These are phyloP conservation scores for Polygonum maritimum DNA, from an alignment of 148 eudicot genomes.

Conservation along the genomic window DNA sequence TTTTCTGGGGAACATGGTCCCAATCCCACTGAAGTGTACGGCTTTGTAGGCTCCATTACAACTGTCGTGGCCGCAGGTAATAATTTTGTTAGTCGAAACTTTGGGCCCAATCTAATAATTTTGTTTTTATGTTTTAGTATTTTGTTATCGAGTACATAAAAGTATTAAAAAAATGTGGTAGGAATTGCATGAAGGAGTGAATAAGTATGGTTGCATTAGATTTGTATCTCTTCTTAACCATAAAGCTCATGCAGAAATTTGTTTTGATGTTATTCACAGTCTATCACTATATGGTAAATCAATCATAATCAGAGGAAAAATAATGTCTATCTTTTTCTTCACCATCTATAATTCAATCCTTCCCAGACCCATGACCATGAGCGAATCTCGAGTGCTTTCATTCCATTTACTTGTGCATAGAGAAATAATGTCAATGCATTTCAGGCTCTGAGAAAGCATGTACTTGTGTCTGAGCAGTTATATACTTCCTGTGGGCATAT, in stretches of 20 bases:
- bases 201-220: neutral
- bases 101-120: too few species aligned
- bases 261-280: too few species aligned
- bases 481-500: constrained; percentile 84
- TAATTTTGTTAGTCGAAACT: neutral
- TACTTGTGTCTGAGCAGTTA: constrained; percentile 32
- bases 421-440: neutral
- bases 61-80: constrained; percentile 79
- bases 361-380: neutral
- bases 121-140: too few species aligned
- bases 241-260: neutral
- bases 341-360: neutral
- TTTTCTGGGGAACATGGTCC: constrained; percentile 81
- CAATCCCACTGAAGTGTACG: constrained; percentile 82
- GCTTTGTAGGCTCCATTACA: constrained; percentile 86
- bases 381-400: neutral
- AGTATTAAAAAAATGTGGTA: neutral
- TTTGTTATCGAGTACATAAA: neutral
- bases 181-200: neutral
- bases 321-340: neutral
- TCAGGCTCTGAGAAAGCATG: neutral
- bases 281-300: neutral
- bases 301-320: neutral
- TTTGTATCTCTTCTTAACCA: neutral
- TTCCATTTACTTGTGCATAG: neutral